phyloP scores from a whole-genome alignment of 495 filamentous ascomycete genomes.

The Penicillium steckii region DNA sequence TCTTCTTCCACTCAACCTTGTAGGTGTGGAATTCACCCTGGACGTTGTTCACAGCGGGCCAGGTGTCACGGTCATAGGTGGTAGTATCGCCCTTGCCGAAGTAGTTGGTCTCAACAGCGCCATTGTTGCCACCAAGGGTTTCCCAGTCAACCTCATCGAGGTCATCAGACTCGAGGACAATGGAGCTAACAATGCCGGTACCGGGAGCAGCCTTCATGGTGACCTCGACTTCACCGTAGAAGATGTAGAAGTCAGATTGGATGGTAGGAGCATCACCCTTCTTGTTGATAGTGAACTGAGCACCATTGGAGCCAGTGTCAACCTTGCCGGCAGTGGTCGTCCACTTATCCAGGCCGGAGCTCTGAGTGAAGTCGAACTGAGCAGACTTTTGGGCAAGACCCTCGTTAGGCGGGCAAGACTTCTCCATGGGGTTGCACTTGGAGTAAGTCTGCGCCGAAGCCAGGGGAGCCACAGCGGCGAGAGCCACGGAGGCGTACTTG shows the following conservation, averaged over 20 bases:
- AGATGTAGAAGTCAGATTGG: conserved; percentile 70
- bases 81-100: conserved; percentile 87
- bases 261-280: conserved; percentile 73
- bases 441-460: conserved; percentile 48
- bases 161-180: conserved; percentile 84
- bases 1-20: conserved; percentile 77
- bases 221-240: conserved; percentile 72
- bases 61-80: conserved; percentile 72
- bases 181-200: conserved; percentile 71
- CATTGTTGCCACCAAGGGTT: conserved; percentile 58
- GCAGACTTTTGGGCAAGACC: conserved; percentile 11
- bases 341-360: conserved; percentile 42
- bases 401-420: conserved; percentile 18
- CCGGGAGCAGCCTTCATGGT: conserved; percentile 71
- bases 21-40: conserved; percentile 78
- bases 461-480: conserved; percentile 36
- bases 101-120: conserved; percentile 84
- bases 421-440: conserved; percentile 41
- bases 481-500: conserved; percentile 35
- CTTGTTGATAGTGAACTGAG: conserved; percentile 70
- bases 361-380: conserved; percentile 11
- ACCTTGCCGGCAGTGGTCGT: conserved; percentile 59
- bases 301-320: conserved; percentile 50
- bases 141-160: conserved; percentile 96
- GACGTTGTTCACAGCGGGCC: conserved; percentile 56